phyloP scores from a whole-genome alignment of 192 early-diverging fungal genomes.

The Entrophospora sp. region DNA sequence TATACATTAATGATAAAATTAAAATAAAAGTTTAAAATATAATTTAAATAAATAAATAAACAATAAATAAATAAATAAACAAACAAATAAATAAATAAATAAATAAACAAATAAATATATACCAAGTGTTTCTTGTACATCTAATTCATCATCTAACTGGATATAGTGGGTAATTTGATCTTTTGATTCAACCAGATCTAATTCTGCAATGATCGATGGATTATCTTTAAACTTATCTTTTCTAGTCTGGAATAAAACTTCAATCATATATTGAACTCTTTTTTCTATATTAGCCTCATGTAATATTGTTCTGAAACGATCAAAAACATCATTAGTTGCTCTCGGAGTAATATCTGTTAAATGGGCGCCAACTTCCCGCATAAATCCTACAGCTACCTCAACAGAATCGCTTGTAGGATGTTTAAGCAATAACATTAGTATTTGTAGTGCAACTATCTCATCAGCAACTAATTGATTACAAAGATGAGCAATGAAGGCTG shows the following conservation, averaged over 20 bases:
- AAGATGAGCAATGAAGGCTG: constrained; percentile 86
- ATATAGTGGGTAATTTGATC: constrained; percentile 90
- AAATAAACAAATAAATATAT: constrained; percentile 4
- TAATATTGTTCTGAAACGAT: constrained; percentile 83
- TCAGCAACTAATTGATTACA: constrained; percentile 84
- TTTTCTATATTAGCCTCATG: constrained; percentile 93
- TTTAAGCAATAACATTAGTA: constrained; percentile 73
- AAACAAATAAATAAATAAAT: background rate
- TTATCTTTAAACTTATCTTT: constrained; percentile 92
- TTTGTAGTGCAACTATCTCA: constrained; percentile 83
- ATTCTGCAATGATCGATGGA: constrained; percentile 58
- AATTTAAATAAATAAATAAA: background rate
- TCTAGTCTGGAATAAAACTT: constrained; percentile 90
- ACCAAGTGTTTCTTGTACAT: constrained; percentile 72
- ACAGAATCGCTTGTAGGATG: constrained; percentile 90
- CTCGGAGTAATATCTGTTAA: constrained; percentile 67
- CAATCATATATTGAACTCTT: constrained; percentile 95
- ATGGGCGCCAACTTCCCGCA: constrained; percentile 80
- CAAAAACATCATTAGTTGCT: constrained; percentile 79
- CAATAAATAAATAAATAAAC: background rate
- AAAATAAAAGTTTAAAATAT: background rate
- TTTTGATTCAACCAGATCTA: constrained; percentile 91
- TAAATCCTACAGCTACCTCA: constrained; percentile 90
- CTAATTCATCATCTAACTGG: constrained; percentile 74
- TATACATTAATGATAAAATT: too few relatives aligned